Base-by-base conservation (phyloP, 352 stramenopile genomes). In the Peronospora tabacina region DNA sequence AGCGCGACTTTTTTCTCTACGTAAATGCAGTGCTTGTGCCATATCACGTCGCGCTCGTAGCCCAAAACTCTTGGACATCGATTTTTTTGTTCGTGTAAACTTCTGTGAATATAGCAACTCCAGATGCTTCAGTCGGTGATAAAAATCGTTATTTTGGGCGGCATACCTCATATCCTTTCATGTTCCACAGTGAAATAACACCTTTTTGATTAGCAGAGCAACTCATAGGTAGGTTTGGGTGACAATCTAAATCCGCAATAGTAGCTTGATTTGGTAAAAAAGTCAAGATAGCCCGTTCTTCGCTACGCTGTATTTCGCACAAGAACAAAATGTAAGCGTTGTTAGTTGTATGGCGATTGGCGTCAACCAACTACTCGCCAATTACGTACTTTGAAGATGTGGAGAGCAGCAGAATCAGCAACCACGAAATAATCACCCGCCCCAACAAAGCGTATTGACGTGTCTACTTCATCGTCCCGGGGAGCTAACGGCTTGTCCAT, bases 221-320 rank as follows among this genome's bases (percentile, higher is more conserved):
- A 33, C 58, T 68, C 16, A 72, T 43, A 16, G 55, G 55, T 12
- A 67, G 43, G 13, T 43, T 55, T 19, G 65, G 62, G 43, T 78
- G 65, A 55, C 61, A 72, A 37, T 78, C 68, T n/a, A 75, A 35
- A 55, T 78, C 61, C 12, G 53, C 42, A 16, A 70, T 42, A 10
- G 43, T 32, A 26, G 39, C 16, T 44, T 65, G 50, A 30, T 68
- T 61, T 20, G 66, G 68, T 43, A 68, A 47, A 3, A 58, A 58
- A 6, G 41, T 52, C 7, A 57, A 60, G 6, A 70, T 41, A 11
- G 44, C 36, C 28, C 36, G 30, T 15, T 44, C 55, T 40, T 67
- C 43, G 1, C 57, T 64, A 44, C 44, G 49, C 67, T 77, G 24
- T 2, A 52, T 13, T 39, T 35, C 22, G 56, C 22, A 47, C 32